These are phyloP conservation scores for Metarhizium anisopliae DNA, from an alignment of 2,329 filamentous ascomycete genomes.

Conservation along the genomic window DNA sequence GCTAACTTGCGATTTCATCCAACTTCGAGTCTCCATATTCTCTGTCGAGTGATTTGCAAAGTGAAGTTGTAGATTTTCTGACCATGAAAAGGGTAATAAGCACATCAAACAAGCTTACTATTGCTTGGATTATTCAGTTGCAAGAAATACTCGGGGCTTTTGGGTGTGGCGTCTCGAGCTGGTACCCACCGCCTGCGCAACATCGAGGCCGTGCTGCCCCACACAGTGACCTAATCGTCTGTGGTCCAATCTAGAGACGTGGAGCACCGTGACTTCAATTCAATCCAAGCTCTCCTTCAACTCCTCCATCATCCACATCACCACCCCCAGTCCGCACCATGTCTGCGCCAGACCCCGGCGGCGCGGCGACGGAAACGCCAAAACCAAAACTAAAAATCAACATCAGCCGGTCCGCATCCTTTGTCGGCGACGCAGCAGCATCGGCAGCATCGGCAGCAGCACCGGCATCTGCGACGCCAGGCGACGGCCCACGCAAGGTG, in stretches of 20 bases:
- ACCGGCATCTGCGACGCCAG: slow-evolving; percentile 15
- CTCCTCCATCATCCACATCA: not conserved
- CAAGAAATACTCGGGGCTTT: no score
- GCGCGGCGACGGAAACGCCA: slow-evolving; percentile 17
- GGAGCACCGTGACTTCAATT: no score
- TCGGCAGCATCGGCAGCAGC: slow-evolving; percentile 5
- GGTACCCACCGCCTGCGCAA: no score
- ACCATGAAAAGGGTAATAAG: no score
- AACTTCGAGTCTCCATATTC: no score
- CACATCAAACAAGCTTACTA: no score
- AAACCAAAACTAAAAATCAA: slow-evolving; percentile 32
- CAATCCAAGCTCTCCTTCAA: not conserved
- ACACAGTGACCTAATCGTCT: not conserved
- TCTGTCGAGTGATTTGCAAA: no score
- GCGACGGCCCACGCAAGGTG: slow-evolving; percentile 26
- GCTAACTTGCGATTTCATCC: no score
- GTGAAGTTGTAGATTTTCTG: no score
- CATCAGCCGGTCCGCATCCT: slow-evolving; percentile 26
- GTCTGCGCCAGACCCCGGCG: slow-evolving; percentile 17
- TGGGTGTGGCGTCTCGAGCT: not conserved
- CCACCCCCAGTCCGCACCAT: slow-evolving; percentile 13
- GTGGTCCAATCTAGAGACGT: no score
- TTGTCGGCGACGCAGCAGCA: slow-evolving; percentile 19
- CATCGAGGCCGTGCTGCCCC: no score
- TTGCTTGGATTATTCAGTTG: no score